phyloP scores from a whole-genome alignment of 495 filamentous ascomycete species.

The Penicillium daleae region DNA sequence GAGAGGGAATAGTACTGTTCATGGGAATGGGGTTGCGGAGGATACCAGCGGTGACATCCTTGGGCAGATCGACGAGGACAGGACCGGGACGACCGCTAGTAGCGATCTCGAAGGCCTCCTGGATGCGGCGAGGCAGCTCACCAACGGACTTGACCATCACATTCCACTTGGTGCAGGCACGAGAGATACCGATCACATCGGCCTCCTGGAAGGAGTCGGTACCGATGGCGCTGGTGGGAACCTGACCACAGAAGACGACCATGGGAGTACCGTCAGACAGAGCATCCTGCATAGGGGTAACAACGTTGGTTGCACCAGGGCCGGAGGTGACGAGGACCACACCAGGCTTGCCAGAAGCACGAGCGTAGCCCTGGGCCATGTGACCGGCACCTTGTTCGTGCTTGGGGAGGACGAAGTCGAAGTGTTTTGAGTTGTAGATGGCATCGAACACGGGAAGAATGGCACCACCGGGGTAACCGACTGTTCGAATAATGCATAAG shows the following conservation, averaged over 20 bases:
- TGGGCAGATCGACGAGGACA: conserved; percentile 64
- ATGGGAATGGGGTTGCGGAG: conserved; percentile 59
- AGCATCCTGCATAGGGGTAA: conserved; percentile 67
- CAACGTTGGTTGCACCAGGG: conserved; percentile 64
- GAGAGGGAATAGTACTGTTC: conserved; percentile 57
- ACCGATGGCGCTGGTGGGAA: conserved; percentile 59
- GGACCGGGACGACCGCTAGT: conserved; percentile 64
- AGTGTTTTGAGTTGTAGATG: conserved; percentile 64
- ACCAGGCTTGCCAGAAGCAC: conserved; percentile 63
- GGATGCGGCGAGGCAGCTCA: conserved; percentile 61
- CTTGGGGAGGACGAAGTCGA: conserved; percentile 64
- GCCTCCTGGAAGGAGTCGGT: conserved; percentile 69
- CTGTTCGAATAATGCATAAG: conserved; percentile 17
- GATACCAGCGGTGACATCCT: conserved; percentile 60
- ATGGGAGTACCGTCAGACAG: conserved; percentile 65
- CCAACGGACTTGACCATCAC: conserved; percentile 64
- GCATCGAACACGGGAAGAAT: conserved; percentile 62
- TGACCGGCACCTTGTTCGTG: conserved; percentile 70
- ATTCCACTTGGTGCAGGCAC: conserved; percentile 69
- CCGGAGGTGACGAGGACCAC: conserved; percentile 70
- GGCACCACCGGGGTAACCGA: conserved; percentile 48
- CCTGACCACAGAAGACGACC: conserved; percentile 67
- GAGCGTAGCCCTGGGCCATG: conserved; percentile 68
- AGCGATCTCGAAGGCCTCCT: conserved; percentile 67
- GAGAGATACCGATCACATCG: conserved; percentile 63